A percentile compares a stretch with the other conserved stretches of the same genome.
phyloP scores from a whole-genome alignment of 139 green algal species.

The Eudorina sp. region DNA sequence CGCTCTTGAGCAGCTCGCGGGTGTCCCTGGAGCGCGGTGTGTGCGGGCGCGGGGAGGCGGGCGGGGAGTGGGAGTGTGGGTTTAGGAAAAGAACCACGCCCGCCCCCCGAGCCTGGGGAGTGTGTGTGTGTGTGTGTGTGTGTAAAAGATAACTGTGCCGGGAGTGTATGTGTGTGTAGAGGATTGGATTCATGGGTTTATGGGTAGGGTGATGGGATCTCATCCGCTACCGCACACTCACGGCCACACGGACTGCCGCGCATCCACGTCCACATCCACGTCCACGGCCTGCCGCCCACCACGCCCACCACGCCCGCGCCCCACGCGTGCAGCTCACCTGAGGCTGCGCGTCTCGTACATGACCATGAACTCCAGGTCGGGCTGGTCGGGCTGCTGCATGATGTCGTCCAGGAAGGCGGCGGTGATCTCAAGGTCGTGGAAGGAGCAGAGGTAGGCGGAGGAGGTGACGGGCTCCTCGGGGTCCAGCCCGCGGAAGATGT shows the following conservation, averaged over 20 bases:
- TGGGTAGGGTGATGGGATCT: no score
- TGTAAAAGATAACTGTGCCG: no score
- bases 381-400: constrained; percentile 76
- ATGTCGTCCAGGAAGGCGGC: constrained; percentile 81
- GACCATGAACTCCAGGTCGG: constrained; percentile 72
- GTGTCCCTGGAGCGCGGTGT: constrained; percentile 61
- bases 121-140: no score
- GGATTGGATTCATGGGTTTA: no score
- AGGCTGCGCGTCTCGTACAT: constrained; percentile 79
- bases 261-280: no score
- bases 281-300: no score
- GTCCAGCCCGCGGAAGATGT: constrained; percentile 81
- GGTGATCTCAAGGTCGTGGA: constrained; percentile 81
- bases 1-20: constrained; percentile 71
- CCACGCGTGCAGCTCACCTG: background rate
- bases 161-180: no score
- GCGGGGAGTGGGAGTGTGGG: background rate
- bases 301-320: background rate
- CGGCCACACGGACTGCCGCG: no score
- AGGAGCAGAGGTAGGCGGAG: constrained; percentile 76
- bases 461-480: constrained; percentile 85
- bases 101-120: no score
- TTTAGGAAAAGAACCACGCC: no score
- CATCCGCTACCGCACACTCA: no score
- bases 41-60: background rate